Evolutionary conservation across 768 basidiomycete genomes (phyloP).

Genomic region (Termitomyces sp.): DNA sequence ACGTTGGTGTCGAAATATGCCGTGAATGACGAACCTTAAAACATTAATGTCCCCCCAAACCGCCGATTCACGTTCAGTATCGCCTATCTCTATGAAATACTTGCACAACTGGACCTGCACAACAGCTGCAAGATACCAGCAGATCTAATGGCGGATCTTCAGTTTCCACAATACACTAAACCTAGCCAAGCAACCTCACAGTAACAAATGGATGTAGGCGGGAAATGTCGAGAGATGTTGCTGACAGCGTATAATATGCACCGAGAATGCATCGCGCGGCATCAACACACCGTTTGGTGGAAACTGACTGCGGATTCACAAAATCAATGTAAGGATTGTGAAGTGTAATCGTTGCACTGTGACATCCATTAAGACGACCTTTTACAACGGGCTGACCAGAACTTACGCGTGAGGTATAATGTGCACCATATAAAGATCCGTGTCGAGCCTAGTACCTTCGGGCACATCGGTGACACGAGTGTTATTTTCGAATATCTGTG

Average conservation of each 20-base stretch:
- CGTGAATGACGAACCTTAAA: slow-evolving; percentile 46
- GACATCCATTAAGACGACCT: slow-evolving; percentile 6
- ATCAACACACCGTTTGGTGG: slow-evolving; percentile 69
- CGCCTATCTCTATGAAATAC: slow-evolving; percentile 79
- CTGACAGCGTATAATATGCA: slow-evolving; percentile 74
- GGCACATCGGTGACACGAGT: slow-evolving; percentile 56
- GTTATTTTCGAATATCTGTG: slow-evolving; percentile 60
- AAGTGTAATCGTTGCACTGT: slow-evolving; percentile 81
- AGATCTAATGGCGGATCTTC: slow-evolving; percentile 47
- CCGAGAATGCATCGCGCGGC: slow-evolving; percentile 71
- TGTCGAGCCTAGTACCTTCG: slow-evolving; percentile 61
- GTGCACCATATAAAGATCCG: slow-evolving; percentile 84
- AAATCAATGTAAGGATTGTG: slow-evolving; percentile 84
- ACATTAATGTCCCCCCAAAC: slow-evolving; percentile 89
- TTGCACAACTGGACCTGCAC: slow-evolving; percentile 85
- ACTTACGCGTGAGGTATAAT: slow-evolving; percentile 81
- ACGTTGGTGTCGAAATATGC: background rate
- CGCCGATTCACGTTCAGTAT: slow-evolving; percentile 64
- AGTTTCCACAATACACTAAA: background rate
- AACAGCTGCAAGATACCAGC: slow-evolving; percentile 88
- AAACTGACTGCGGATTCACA: slow-evolving; percentile 55
- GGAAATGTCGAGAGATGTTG: slow-evolving; percentile 77
- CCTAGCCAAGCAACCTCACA: slow-evolving; percentile 40
- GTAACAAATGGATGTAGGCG: slow-evolving; percentile 79
- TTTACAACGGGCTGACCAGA: slow-evolving; percentile 6